Conservation (phyloP, 768 basidiomycete species). For the Lyophyllum atratum region DNA sequence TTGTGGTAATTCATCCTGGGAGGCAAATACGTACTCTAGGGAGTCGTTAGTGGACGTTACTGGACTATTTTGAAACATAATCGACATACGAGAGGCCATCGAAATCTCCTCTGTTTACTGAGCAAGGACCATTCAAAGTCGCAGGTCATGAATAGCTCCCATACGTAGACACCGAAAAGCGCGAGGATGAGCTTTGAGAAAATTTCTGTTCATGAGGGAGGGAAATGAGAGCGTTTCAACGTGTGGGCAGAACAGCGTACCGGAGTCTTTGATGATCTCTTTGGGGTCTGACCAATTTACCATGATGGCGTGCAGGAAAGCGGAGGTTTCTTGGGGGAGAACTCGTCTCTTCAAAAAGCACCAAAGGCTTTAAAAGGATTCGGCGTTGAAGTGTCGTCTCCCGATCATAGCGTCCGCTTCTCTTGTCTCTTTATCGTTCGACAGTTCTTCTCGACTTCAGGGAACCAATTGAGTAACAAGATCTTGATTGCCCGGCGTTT, state of each 20-base stretch:
- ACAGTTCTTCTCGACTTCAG: constrained; percentile 13
- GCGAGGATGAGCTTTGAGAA: constrained; percentile 62
- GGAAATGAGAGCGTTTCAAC: background rate
- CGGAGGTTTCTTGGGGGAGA: background rate
- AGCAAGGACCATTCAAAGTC: constrained; percentile 72
- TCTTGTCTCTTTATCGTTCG: constrained; percentile 13
- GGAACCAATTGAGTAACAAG: constrained; percentile 2
- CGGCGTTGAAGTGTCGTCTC: constrained; percentile 8
- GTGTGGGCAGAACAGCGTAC: constrained; percentile 23
- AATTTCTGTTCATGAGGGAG: constrained; percentile 37
- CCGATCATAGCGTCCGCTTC: constrained; percentile 27
- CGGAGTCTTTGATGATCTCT: constrained; percentile 44
- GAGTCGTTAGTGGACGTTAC: background rate
- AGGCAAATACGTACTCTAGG: constrained; percentile 21
- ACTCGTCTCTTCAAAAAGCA: background rate
- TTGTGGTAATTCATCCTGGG: background rate
- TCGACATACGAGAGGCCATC: constrained; percentile 67
- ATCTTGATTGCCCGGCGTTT: constrained; percentile 2
- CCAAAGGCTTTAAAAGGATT: constrained; percentile 15
- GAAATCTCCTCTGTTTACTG: constrained; percentile 55
- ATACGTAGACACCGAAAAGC: constrained; percentile 67
- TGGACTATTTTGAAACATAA: background rate
- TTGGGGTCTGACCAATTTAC: constrained; percentile 50
- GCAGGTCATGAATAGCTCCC: constrained; percentile 65
- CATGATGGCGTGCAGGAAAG: constrained; percentile 19